Evolutionary conservation across 164 flowering plant species (phyloP).

Genomic region (Piper betle): DNA sequence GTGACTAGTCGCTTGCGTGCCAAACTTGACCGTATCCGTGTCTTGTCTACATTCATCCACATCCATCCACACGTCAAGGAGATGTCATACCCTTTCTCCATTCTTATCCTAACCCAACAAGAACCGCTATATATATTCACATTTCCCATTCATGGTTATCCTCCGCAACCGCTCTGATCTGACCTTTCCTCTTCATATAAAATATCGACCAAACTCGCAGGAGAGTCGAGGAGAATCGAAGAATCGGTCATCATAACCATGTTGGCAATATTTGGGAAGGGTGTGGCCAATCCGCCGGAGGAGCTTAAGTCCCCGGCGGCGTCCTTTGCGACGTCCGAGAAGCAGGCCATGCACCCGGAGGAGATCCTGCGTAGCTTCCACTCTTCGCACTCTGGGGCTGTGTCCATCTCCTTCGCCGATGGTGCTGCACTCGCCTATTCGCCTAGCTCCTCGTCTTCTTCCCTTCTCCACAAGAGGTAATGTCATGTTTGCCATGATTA

Average conservation of each 20-base stretch:
- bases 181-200: background rate
- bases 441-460: slow-evolving; percentile 12
- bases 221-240: background rate
- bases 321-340: slow-evolving; percentile 4
- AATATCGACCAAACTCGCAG: background rate
- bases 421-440: slow-evolving; percentile 64
- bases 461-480: slow-evolving; percentile 28
- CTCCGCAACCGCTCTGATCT: background rate
- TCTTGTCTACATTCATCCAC: too few species aligned
- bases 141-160: background rate
- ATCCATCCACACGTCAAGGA: too few species aligned
- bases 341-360: slow-evolving; percentile 44
- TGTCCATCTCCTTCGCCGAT: slow-evolving; percentile 44
- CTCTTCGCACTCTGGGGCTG: slow-evolving; percentile 34
- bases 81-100: too few species aligned
- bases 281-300: slow-evolving; percentile 72
- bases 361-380: slow-evolving; percentile 55
- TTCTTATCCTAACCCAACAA: background rate
- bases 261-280: slow-evolving; percentile 84
- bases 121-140: background rate
- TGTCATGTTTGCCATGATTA: background rate
- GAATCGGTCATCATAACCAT: slow-evolving; percentile 13
- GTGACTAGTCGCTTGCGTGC: too few species aligned
- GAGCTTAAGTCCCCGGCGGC: slow-evolving; percentile 81
- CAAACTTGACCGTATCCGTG: too few species aligned